Base-by-base conservation (phyloP, 192 early-diverging fungal species). In the Mortierella alpina region DNA sequence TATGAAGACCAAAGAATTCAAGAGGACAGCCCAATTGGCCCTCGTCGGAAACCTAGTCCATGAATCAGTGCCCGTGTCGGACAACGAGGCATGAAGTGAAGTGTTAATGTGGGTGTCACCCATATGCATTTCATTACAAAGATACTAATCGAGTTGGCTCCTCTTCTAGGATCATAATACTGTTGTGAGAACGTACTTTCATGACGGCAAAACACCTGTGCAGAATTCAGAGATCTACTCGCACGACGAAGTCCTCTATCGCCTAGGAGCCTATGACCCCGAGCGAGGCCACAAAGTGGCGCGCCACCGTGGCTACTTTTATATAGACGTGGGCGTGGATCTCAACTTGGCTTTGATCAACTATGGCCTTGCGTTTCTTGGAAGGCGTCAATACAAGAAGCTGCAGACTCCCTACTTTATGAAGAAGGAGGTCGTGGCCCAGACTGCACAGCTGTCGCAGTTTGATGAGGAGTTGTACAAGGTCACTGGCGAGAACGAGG, bases 381-480 rank as follows among this genome's bases (percentile, higher is more conserved):
- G 87, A 56, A 89, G 86, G 66, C 84, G 87, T 50, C 91, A 90
- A 11, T 98, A 95, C 83, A 96, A 90, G 63, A 98, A 98, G 89
- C 89, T 99, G 18, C 93, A 94, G 86, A 99, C 98, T 7, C 98
- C 98, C 44, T 99, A 94, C 89, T 99, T 99, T 74, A 99, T 99
- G 98, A 93, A 93, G 58, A 92, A 91, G 86, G 95, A 96, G 42
- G 88, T 95, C 48, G 99, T 99, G 98, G 95, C 96, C 46, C 96
- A 97, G 90, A 99, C 98, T 8, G 98, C 98, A 6, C 98, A 99
- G 84, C 89, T 99, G 55, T 91, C 91, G 52, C 94, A 99, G 86
- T 99, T 97, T 82, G 97, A 99, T 72, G 98, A 99, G 84, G 98
- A 97, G 68, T 88, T 99, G 65, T 99, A 99, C 92, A 98, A 96